A percentile compares a stretch with the other conserved stretches of the same genome.
These are phyloP conservation scores for Eutrema salsugineum DNA, from an alignment of 441 rosid species.

Conservation along the genomic window DNA sequence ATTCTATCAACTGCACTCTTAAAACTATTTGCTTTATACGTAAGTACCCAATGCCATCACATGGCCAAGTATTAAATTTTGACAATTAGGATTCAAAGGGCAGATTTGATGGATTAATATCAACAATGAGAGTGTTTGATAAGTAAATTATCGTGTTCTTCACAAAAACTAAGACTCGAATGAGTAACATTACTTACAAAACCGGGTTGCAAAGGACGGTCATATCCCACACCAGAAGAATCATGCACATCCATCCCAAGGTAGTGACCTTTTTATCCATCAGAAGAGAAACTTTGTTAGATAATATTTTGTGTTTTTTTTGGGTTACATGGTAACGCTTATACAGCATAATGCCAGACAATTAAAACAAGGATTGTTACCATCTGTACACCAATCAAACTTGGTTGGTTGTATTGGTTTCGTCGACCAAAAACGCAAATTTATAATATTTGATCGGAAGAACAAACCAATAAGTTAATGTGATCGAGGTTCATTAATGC, in stretches of 20 bases:
- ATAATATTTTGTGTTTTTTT: neutral
- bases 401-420: neutral
- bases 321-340: neutral
- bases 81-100: too few species aligned
- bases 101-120: neutral
- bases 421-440: neutral
- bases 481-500: conserved; percentile 2
- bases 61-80: too few species aligned
- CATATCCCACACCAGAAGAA: conserved; percentile 66
- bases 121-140: neutral
- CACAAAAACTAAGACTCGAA: neutral
- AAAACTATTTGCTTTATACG: neutral
- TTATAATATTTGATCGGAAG: neutral
- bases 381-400: neutral
- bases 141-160: neutral
- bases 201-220: conserved; percentile 81
- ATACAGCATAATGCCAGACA: neutral
- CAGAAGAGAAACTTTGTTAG: conserved; percentile 7
- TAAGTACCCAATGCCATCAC: neutral
- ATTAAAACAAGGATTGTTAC: neutral
- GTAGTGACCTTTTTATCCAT: conserved; percentile 77
- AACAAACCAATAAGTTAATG: neutral
- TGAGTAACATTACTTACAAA: conserved; percentile 56
- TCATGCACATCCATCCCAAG: conserved; percentile 99
- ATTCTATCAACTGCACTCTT: neutral